phyloP scores from a whole-genome alignment of 2,329 filamentous ascomycete species.

The Zelopaecilomyces penicillatus region DNA sequence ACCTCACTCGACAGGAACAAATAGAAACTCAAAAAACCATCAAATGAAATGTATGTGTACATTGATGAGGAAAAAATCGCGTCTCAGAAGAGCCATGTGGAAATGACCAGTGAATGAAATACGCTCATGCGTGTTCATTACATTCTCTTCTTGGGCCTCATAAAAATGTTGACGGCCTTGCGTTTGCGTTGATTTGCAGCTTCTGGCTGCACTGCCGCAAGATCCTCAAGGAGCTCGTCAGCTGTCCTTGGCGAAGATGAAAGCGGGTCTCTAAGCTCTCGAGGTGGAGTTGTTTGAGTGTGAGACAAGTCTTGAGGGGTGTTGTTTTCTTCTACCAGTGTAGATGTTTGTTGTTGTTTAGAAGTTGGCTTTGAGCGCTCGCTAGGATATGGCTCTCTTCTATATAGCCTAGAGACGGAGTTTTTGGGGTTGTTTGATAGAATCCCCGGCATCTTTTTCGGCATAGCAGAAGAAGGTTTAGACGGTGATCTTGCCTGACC shows the following conservation, averaged over 20 bases:
- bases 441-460: constrained; percentile 13
- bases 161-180: constrained; percentile 42
- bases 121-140: no score
- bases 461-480: constrained; percentile 1
- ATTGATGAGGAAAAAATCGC: no score
- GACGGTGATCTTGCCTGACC: constrained; percentile 2
- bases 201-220: not conserved
- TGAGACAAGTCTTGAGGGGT: constrained; percentile 11
- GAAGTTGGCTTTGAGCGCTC: not conserved
- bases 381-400: constrained; percentile 5
- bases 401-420: constrained; percentile 11
- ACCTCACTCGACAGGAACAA: no score
- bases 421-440: constrained; percentile 20
- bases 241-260: not conserved
- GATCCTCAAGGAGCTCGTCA: not conserved
- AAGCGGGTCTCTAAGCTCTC: not conserved
- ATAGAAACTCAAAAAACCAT: no score
- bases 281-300: constrained; percentile 14
- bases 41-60: no score
- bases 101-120: no score
- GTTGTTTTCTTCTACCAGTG: constrained; percentile 3
- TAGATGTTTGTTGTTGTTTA: constrained; percentile 1
- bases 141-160: constrained; percentile 35
- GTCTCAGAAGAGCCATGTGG: no score
- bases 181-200: constrained; percentile 27